Conservation (phyloP, 1,284 basidiomycete species). For the Cryptococcus sp. region DNA sequence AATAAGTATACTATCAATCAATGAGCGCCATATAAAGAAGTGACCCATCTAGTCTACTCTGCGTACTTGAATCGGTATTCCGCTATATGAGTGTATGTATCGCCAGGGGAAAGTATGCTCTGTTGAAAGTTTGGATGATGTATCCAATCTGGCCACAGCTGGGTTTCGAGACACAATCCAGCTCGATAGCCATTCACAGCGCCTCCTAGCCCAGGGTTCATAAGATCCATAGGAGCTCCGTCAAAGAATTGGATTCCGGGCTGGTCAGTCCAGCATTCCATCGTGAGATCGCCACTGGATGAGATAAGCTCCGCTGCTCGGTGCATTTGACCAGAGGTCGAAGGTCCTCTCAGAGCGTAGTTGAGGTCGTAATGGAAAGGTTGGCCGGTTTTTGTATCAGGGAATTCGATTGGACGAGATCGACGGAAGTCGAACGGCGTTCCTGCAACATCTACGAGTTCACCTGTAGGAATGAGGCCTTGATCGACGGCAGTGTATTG, state of each 20-base stretch:
- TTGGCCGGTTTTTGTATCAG: conserved; percentile 3
- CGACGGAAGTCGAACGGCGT: conserved; percentile 18
- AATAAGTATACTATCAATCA: too few species aligned
- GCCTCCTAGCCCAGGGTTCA: conserved; percentile 13
- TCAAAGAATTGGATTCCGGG: conserved; percentile 20
- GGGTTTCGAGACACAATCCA: conserved; percentile 18
- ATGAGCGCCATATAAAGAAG: too few species aligned
- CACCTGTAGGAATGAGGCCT: conserved; percentile 25
- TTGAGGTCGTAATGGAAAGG: conserved; percentile 20
- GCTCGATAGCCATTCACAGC: conserved; percentile 5
- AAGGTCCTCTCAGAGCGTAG: conserved; percentile 8
- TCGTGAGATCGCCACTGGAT: conserved; percentile 15
- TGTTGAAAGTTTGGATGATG: conserved; percentile 11
- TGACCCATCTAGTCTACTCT: too few species aligned
- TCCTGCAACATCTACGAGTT: conserved; percentile 11
- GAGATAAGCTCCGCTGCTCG: conserved; percentile 15
- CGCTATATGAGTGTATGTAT: conserved; percentile 11
- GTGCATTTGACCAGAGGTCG: conserved; percentile 6
- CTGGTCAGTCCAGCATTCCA: conserved; percentile 21
- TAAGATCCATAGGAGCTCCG: conserved; percentile 16
- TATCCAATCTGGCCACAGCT: conserved; percentile 15
- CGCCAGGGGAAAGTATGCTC: conserved; percentile 11
- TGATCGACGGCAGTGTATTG: conserved; percentile 25
- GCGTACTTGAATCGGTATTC: conserved; percentile 12
- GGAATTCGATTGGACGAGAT: conserved; percentile 13